These are phyloP conservation scores for Aspergillus cejpii DNA, from an alignment of 2,329 filamentous ascomycete species.

Conservation along the genomic window DNA sequence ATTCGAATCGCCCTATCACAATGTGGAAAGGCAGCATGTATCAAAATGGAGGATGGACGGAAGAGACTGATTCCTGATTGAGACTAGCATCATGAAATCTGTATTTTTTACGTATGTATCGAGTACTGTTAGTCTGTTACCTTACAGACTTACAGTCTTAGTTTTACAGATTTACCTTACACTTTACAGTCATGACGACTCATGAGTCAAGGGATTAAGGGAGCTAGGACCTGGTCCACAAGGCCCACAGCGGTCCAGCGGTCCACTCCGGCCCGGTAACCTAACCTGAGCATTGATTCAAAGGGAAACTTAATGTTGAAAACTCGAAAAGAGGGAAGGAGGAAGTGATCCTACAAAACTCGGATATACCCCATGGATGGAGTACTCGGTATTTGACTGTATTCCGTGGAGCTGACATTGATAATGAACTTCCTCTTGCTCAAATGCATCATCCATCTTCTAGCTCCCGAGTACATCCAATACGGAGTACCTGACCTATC, in stretches of 20 bases:
- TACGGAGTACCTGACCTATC: no score
- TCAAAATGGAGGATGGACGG: background rate
- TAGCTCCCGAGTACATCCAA: no score
- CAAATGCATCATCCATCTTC: no score
- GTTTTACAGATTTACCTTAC: conserved; percentile 4
- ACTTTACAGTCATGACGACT: background rate
- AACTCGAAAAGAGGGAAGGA: background rate
- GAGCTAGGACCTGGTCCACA: conserved; percentile 21
- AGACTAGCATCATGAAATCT: conserved; percentile 5
- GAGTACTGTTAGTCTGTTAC: no score
- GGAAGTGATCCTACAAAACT: background rate
- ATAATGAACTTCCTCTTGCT: no score
- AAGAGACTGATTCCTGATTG: conserved; percentile 1
- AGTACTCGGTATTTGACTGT: no score
- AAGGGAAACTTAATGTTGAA: conserved; percentile 6
- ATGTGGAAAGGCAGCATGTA: conserved; percentile 10
- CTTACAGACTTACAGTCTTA: no score
- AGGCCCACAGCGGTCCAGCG: conserved; percentile 22
- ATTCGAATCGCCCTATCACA: conserved; percentile 15
- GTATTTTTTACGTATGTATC: no score
- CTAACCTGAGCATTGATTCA: conserved; percentile 23
- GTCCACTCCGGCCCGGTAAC: conserved; percentile 23
- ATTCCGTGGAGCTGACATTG: no score
- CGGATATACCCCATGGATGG: no score
- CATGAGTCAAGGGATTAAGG: no score